Percentiles rank a stretch among this genome's conserved stretches.
These are phyloP conservation scores for Talaromyces sp. DNA, from an alignment of 2,329 filamentous ascomycete genomes.

Conservation along the genomic window DNA sequence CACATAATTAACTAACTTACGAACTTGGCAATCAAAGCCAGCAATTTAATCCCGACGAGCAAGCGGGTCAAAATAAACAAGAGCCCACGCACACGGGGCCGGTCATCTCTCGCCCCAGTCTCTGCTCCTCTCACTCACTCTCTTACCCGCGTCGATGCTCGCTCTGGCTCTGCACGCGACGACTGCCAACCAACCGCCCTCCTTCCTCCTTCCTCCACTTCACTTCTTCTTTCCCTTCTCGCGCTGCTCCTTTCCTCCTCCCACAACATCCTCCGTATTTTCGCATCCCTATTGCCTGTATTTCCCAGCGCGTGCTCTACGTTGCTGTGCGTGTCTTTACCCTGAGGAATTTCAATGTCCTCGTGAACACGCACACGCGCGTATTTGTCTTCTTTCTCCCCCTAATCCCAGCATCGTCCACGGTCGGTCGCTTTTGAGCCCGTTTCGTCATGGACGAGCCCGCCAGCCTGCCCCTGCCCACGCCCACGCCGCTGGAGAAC, in stretches of 20 bases:
- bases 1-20: not conserved
- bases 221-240: conserved; percentile 11
- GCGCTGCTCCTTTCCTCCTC: not conserved
- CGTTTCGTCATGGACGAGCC: conserved; percentile 9
- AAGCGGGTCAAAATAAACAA: conserved; percentile 32
- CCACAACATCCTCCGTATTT: not conserved
- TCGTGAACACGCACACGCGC: not conserved
- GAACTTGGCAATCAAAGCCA: not conserved
- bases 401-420: not conserved
- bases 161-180: not conserved
- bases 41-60: not conserved
- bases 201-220: conserved; percentile 14
- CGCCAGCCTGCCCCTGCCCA: conserved; percentile 5
- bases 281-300: not conserved
- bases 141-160: conserved; percentile 15
- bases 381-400: not conserved
- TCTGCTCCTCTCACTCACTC: conserved; percentile 12
- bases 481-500: conserved; percentile 1
- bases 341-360: not conserved
- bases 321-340: not conserved
- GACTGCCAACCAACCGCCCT: conserved; percentile 20
- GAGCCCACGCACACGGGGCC: conserved; percentile 12
- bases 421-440: conserved; percentile 9
- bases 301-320: no score
- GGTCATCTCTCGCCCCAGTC: conserved; percentile 11